phyloP scores from a whole-genome alignment of 2,329 filamentous ascomycete species.

The Stachybotrys chlorohalonatus region DNA sequence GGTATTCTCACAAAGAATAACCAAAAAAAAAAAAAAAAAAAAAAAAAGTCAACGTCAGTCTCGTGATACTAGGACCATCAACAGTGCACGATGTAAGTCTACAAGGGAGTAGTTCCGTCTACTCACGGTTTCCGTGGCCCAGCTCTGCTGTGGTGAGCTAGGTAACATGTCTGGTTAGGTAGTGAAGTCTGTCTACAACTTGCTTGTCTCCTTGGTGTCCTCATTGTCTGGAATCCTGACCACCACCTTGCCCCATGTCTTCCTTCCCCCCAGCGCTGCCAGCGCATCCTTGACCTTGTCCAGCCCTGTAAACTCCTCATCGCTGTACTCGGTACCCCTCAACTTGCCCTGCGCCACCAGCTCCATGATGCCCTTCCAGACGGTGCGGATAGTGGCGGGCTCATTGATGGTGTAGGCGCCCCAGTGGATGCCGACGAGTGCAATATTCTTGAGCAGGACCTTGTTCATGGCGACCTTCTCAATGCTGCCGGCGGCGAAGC shows the following conservation, averaged over 20 bases:
- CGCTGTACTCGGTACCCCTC: conserved; percentile 71
- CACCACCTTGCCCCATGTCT: conserved; percentile 95
- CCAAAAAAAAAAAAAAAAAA: no score
- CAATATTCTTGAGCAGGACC: conserved; percentile 88
- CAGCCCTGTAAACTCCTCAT: conserved; percentile 73
- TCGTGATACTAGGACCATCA: background rate
- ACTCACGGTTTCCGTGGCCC: no score
- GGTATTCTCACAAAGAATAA: no score
- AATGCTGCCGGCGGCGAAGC: conserved; percentile 67
- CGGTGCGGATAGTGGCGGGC: conserved; percentile 55
- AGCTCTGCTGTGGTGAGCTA: background rate
- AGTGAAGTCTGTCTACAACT: conserved; percentile 29
- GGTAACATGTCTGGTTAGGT: background rate
- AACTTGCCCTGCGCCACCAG: conserved; percentile 74
- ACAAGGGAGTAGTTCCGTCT: no score
- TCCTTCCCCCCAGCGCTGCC: conserved; percentile 65
- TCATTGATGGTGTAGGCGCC: conserved; percentile 72
- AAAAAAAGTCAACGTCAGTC: no score
- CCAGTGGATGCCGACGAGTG: conserved; percentile 85
- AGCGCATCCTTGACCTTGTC: conserved; percentile 71
- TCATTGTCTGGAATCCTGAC: conserved; percentile 62
- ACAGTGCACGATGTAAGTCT: background rate
- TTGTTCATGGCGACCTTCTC: conserved; percentile 92
- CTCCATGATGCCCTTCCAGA: conserved; percentile 77
- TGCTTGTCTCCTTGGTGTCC: conserved; percentile 44